Percentiles rank a stretch among this genome's conserved stretches.
Evolutionary conservation across 345 rosid species (phyloP).

Genomic region (Eucalyptus paniculata): DNA sequence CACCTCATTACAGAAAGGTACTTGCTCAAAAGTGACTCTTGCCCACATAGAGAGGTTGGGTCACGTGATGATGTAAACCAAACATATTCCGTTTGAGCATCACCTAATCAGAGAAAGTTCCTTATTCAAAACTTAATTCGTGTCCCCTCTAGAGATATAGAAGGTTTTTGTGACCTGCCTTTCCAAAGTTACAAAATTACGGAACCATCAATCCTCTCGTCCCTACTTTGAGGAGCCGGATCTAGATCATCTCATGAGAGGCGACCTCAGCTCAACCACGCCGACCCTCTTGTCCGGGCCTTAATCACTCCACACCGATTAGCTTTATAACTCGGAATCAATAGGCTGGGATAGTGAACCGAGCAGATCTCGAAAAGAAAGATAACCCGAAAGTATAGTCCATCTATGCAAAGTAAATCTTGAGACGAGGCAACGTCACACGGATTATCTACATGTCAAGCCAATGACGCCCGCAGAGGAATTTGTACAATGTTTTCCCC

Average conservation of each 20-base stretch:
- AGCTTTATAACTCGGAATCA: not conserved
- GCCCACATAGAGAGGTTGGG: not conserved
- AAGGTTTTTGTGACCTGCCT: not conserved
- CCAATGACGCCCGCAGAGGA: not conserved
- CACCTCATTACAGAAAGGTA: too few species aligned
- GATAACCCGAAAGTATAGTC: not conserved
- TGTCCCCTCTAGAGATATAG: not conserved
- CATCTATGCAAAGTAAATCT: not conserved
- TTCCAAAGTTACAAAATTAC: not conserved
- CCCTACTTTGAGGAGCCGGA: not conserved
- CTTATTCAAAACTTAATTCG: not conserved
- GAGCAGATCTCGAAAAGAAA: not conserved
- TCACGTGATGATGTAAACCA: not conserved
- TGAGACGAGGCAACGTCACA: not conserved
- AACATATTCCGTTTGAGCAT: not conserved
- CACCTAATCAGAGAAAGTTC: not conserved
- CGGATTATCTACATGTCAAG: not conserved
- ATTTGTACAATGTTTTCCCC: not conserved
- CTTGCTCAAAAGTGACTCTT: too few species aligned
- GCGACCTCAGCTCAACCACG: rapidly evolving
- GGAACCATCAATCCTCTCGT: not conserved
- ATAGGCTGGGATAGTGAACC: not conserved
- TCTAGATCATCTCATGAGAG: not conserved
- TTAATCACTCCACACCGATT: not conserved
- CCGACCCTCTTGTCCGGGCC: not conserved